Evolutionary conservation across 345 rosid genomes (phyloP).

Genomic region (Cochlearia excelsa): DNA sequence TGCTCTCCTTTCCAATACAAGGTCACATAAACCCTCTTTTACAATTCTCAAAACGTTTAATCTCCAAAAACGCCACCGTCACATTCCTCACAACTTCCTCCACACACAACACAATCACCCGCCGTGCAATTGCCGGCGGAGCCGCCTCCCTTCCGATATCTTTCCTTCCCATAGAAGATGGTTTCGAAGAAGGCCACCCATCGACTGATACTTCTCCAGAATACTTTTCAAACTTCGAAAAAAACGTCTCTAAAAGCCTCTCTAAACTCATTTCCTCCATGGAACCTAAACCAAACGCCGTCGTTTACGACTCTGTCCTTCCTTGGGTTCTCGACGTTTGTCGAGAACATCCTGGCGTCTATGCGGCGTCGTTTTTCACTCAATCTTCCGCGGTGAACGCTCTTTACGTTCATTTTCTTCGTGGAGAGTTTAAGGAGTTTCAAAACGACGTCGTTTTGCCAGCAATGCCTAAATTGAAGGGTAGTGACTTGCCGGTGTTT

Average conservation of each 20-base stretch:
- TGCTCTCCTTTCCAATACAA: constrained; percentile 40
- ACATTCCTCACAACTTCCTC: constrained; percentile 48
- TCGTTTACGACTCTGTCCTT: constrained; percentile 44
- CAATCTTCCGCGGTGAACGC: constrained; percentile 44
- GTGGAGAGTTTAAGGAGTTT: constrained; percentile 34
- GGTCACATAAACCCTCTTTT: constrained; percentile 60
- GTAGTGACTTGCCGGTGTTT: constrained; percentile 47
- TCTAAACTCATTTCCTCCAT: constrained; percentile 34
- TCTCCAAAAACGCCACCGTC: constrained; percentile 45
- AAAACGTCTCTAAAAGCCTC: constrained; percentile 31
- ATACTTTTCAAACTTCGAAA: constrained; percentile 23
- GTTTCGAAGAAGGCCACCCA: constrained; percentile 25
- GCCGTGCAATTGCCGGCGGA: constrained; percentile 31
- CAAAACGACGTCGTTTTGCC: constrained; percentile 37
- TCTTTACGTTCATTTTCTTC: constrained; percentile 32
- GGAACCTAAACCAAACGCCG: constrained; percentile 33
- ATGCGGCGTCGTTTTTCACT: constrained; percentile 49
- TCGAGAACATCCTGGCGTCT: constrained; percentile 28
- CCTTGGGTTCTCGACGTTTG: constrained; percentile 42
- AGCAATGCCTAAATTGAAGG: constrained; percentile 36
- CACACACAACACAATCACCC: constrained; percentile 23
- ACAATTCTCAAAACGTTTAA: constrained; percentile 55
- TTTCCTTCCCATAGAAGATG: constrained; percentile 37
- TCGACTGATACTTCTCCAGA: constrained; percentile 20
- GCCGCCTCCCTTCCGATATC: constrained; percentile 34